Evolutionary conservation across 1,139 yeast genomes (phyloP), one percentile per base, ranked within the genome.

Genomic region (Candida sp.): DNA sequence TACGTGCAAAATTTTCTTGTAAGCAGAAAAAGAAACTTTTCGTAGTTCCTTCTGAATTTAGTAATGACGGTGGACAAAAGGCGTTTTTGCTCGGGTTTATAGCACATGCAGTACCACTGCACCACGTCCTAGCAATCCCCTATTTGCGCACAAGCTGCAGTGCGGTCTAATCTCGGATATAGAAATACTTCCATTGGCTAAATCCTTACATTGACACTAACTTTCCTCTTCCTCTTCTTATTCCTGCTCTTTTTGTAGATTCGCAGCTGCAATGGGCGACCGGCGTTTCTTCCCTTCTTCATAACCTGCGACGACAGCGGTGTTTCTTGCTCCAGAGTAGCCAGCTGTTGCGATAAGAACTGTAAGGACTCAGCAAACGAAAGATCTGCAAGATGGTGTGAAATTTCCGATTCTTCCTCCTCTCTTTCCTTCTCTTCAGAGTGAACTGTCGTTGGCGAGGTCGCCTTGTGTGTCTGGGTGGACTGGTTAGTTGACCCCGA

Each of bases 361-460:
- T 51, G 55, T 11, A 61, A 49, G 3, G 65, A 61, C 39, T 61
- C 65, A 30, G 56, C 56, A 49, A 61, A 61, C 3, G 62, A 56
- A 30, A 57, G 48, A 11, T 54, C 51, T 8, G 44, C 56, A 9
- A 54, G 25, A 8, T 43, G 31, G 9, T 25, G 3, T 9, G n/a
- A 30, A 25, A 26, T 34, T 32, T 43, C 27, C 28, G 34, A 23
- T n/a, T 46, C 39, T 25, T 9, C 30, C 11, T 25, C 37, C 11
- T 25, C 38, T 17, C 22, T 9, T 7, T 28, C 42, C 9, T 43
- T 37, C n/a, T n/a, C 32, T 7, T 32, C 40, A 4, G 44, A 26
- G 11, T 26, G 27, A n/a, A 9, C 39, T 7, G 41, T 34, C 11
- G 42, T 41, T 22, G 44, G 34, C 3, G 38, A 44, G 31, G 37